Evolutionary conservation across 108 stramenopile species (phyloP), one percentile per base, ranked within the genome.

Genomic region (Mediolabrus comicus): DNA sequence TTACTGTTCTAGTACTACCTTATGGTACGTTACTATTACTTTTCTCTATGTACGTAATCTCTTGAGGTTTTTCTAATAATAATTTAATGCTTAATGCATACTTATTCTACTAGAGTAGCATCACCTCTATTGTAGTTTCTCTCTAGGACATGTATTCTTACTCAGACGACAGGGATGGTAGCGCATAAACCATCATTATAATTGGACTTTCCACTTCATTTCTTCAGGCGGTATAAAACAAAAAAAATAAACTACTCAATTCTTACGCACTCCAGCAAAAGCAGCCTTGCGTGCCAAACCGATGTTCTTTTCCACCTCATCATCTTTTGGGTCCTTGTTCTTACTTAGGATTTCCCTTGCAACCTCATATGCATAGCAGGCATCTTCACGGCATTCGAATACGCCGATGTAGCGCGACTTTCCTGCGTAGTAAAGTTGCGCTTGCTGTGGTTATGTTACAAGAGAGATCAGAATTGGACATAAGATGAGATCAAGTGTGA

Each of bases 391-490:
- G 27, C 86, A 76, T 62, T 91, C 90, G 62, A 87, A 91, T 6
- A 91, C 90, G 31, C 90, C 90, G 71, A 91, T 85, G 61, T 91
- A 91, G 29, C 87, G 58, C 17, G 86, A 87, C 53, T 91, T 91
- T 9, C 90, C 90, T 9, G 87, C 82, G 71, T 83, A 91, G 62
- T 91, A 91, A 16, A 91, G 65, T 49, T 91, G 90, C 8, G 90
- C 90, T 81, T 91, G 90, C 62, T n/a, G n/a, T n/a, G n/a, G 41
- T 36, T 41, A 19, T 34, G 26, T 16, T 9, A 51, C 17, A 6
- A 19, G 19, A 52, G 24, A 19, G 9, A 9, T 49, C 51, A 25
- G 39, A n/a, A 11, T n/a, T 9, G 16, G 60, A 61, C 27, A 41
- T 41, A n/a, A 32, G 26, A 13, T 13, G n/a, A 9, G 53, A 54